phyloP scores from a whole-genome alignment of 495 filamentous ascomycete species.

The Daldinia loculata region DNA sequence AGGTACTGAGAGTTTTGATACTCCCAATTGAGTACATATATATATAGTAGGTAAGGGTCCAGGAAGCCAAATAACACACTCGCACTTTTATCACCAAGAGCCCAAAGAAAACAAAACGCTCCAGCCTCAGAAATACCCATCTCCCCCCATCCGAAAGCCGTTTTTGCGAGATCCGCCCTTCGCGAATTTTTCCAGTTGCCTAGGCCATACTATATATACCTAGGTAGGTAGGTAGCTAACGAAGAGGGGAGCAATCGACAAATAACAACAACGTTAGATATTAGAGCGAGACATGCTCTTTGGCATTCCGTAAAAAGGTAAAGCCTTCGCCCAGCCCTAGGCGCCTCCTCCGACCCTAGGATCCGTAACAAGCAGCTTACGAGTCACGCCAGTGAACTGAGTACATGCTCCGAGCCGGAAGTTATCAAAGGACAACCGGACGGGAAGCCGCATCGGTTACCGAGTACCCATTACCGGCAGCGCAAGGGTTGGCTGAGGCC shows the following conservation, averaged over 20 bases:
- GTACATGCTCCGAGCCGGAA: slow-evolving; percentile 3
- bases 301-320: background rate
- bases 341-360: background rate
- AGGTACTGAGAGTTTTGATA: background rate
- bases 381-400: background rate
- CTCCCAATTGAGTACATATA: slow-evolving; percentile 9
- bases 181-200: background rate
- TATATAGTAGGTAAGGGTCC: background rate
- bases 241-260: background rate
- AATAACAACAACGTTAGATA: background rate
- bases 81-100: slow-evolving; percentile 3
- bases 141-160: background rate
- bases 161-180: slow-evolving; percentile 6
- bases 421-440: background rate
- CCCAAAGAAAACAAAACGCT: background rate
- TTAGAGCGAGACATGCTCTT: background rate
- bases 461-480: slow-evolving; percentile 6
- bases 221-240: too few relatives aligned
- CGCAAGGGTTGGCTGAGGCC: background rate
- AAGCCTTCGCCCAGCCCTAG: background rate
- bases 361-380: background rate
- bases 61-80: slow-evolving; percentile 16
- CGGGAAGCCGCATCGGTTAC: slow-evolving; percentile 10
- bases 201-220: slow-evolving; percentile 13
- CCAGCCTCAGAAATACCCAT: background rate